phyloP scores from a whole-genome alignment of 1,284 basidiomycete species.

The Crepidotus sp. region DNA sequence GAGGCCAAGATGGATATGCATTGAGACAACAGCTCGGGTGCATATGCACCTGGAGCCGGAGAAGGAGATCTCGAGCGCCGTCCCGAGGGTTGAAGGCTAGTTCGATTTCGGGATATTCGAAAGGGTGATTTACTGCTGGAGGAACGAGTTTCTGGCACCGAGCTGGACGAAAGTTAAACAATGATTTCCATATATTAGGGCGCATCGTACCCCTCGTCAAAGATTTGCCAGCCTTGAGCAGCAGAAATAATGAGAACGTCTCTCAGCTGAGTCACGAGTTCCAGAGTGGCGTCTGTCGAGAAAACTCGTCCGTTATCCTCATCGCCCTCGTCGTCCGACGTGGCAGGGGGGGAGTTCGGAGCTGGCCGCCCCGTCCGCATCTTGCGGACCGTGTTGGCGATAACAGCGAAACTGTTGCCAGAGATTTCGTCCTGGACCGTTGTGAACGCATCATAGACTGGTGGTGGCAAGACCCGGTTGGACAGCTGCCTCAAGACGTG shows the following conservation, averaged over 20 bases:
- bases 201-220: conserved; percentile 31
- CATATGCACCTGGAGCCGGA: conserved; percentile 23
- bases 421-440: conserved; percentile 20
- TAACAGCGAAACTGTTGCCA: conserved; percentile 30
- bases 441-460: conserved; percentile 36
- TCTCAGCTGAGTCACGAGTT: conserved; percentile 52
- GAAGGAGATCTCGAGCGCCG: conserved; percentile 45
- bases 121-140: conserved; percentile 33
- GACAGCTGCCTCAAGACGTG: conserved; percentile 47
- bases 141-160: conserved; percentile 9
- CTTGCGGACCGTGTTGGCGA: conserved; percentile 39
- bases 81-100: conserved; percentile 29
- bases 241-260: conserved; percentile 51
- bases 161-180: neutral
- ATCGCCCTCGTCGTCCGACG: conserved; percentile 44
- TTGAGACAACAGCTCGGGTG: conserved; percentile 44
- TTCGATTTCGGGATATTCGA: conserved; percentile 31
- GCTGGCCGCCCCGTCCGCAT: conserved; percentile 23
- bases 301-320: conserved; percentile 34
- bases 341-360: conserved; percentile 6
- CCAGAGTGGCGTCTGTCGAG: conserved; percentile 52
- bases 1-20: conserved; percentile 58
- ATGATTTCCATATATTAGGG: neutral
- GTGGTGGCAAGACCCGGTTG: conserved; percentile 41
- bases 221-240: conserved; percentile 51